These are phyloP conservation scores for Penicillium nordicum DNA, from an alignment of 2,329 filamentous ascomycete genomes.

Conservation along the genomic window DNA sequence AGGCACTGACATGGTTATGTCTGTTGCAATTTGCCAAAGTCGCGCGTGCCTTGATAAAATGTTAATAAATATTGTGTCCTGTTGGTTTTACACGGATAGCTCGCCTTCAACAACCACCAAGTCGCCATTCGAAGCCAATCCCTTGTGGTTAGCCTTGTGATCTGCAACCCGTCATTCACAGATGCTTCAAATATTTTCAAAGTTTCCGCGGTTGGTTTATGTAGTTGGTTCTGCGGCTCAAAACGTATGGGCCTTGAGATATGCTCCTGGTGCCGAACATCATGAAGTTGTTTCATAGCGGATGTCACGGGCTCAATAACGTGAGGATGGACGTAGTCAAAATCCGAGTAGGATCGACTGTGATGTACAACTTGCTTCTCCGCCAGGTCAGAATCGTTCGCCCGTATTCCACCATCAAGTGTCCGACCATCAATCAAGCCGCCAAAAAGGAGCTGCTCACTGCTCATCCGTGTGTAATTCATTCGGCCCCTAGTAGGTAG, in stretches of 20 bases:
- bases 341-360: background rate
- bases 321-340: conserved; percentile 4
- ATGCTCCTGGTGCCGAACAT: conserved; percentile 25
- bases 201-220: conserved; percentile 23
- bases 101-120: conserved; percentile 30
- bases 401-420: conserved; percentile 6
- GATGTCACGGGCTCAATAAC: conserved; percentile 21
- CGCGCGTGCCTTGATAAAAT: conserved; percentile 20
- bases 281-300: conserved; percentile 28
- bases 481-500: background rate
- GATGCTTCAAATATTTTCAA: conserved; percentile 20
- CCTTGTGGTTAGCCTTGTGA: conserved; percentile 22
- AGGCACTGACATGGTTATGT: conserved; percentile 16
- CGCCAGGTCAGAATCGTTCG: conserved; percentile 1
- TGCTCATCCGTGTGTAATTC: background rate
- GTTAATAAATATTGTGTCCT: background rate
- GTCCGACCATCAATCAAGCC: conserved; percentile 6
- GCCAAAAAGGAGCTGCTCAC: conserved; percentile 3
- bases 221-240: conserved; percentile 25
- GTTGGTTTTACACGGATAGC: background rate
- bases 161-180: conserved; percentile 20
- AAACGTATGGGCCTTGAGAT: conserved; percentile 26
- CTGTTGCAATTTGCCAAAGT: conserved; percentile 24
- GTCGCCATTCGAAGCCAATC: conserved; percentile 33
- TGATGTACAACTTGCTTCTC: conserved; percentile 7